These are phyloP conservation scores for Aspergillus nanangensis DNA, from an alignment of 495 filamentous ascomycete genomes.

Conservation along the genomic window DNA sequence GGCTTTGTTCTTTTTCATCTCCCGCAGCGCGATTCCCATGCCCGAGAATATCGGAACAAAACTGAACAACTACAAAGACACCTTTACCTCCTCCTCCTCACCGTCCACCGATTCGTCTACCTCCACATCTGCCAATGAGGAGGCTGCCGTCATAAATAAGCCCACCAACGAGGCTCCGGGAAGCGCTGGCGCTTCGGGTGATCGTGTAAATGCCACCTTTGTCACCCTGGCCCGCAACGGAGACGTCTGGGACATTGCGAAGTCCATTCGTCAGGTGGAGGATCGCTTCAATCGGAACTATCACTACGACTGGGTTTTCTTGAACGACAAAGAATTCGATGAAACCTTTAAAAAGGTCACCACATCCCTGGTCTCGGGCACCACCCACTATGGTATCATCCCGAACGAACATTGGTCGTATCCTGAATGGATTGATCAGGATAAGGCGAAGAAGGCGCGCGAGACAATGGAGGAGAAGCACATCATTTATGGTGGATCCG, in stretches of 20 bases:
- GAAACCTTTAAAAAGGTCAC: conserved; percentile 90
- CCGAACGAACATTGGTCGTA: conserved; percentile 87
- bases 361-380: conserved; percentile 81
- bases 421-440: conserved; percentile 79
- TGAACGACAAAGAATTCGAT: conserved; percentile 93
- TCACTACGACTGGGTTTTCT: conserved; percentile 98
- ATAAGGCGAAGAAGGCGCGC: conserved; percentile 73
- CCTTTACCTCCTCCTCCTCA: background rate
- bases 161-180: conserved; percentile 30
- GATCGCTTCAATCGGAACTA: conserved; percentile 95
- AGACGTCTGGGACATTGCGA: conserved; percentile 94
- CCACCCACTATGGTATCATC: conserved; percentile 81
- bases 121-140: conserved; percentile 1
- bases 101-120: background rate
- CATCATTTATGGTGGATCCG: conserved; percentile 92
- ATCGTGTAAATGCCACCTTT: conserved; percentile 92
- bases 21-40: conserved; percentile 58
- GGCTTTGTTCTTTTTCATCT: conserved; percentile 74
- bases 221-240: conserved; percentile 89
- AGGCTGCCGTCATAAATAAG: conserved; percentile 13
- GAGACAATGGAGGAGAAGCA: conserved; percentile 80
- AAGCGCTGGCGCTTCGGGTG: conserved; percentile 49
- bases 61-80: conserved; percentile 23
- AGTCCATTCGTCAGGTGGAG: conserved; percentile 91
- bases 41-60: conserved; percentile 25